Conservation (phyloP, 139 green algal genomes). For the Volvox reticuliferus region DNA sequence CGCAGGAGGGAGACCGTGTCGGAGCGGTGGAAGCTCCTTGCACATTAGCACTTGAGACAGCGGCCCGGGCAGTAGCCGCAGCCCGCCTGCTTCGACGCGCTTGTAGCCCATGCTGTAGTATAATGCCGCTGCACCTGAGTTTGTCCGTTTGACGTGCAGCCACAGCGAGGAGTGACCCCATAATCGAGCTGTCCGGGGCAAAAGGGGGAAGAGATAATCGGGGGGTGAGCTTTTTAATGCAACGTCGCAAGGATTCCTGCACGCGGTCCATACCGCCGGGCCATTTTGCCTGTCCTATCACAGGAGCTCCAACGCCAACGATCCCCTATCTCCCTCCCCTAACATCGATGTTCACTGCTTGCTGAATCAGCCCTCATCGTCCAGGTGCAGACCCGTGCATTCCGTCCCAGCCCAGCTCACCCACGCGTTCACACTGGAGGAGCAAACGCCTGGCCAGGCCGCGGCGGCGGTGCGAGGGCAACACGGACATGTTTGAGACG, state of each 20-base stretch:
- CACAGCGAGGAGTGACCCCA: conserved; percentile 66
- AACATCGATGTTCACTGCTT: no score
- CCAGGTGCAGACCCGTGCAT: no score
- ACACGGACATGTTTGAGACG: conserved; percentile 80
- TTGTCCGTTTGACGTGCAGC: conserved; percentile 73
- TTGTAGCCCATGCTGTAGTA: conserved; percentile 65
- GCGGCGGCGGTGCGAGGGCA: conserved; percentile 48
- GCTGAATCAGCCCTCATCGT: no score
- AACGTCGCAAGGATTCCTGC: no score
- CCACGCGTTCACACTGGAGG: conserved; percentile 63
- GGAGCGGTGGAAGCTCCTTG: conserved; percentile 26
- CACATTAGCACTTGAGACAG: conserved; percentile 35
- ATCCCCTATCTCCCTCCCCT: no score
- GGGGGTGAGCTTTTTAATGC: no score
- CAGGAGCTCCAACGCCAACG: no score
- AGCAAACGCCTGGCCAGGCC: conserved; percentile 70
- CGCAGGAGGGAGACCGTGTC: background rate
- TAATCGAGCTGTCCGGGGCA: conserved; percentile 40
- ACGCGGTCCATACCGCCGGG: no score
- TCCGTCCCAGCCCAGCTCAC: conserved; percentile 33
- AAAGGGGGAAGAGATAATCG: no score
- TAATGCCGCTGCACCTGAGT: conserved; percentile 59
- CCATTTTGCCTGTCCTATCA: no score
- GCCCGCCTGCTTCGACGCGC: background rate
- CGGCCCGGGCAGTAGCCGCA: conserved; percentile 24